phyloP scores from a whole-genome alignment of 805 yeast genomes.

The Nakazawaea laoshanensis region DNA sequence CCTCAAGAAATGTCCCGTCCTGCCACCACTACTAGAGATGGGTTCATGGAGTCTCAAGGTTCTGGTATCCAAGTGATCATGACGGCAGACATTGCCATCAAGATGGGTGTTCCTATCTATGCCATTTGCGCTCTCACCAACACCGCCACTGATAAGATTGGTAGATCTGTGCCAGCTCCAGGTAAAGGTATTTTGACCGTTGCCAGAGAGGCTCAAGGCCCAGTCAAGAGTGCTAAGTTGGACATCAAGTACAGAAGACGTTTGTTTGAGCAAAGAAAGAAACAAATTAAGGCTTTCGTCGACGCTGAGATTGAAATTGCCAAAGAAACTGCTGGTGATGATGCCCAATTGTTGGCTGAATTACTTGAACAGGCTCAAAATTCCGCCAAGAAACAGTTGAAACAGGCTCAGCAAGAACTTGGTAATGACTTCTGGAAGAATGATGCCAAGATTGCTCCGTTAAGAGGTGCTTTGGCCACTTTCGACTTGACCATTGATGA shows the following conservation, averaged over 20 bases:
- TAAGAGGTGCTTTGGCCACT: constrained; percentile 94
- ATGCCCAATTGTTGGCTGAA: constrained; percentile 55
- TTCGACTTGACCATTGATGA: constrained; percentile 92
- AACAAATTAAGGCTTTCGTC: constrained; percentile 77
- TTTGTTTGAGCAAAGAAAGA: constrained; percentile 73
- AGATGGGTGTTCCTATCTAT: constrained; percentile 99
- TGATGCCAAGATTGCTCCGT: constrained; percentile 92
- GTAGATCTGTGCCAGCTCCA: constrained; percentile 99
- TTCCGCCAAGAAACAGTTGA: constrained; percentile 78
- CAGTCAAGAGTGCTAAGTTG: constrained; percentile 72
- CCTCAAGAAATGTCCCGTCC: constrained; percentile 99
- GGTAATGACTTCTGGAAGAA: constrained; percentile 90
- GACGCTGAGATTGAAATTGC: constrained; percentile 69
- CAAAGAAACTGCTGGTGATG: constrained; percentile 58
- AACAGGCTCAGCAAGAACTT: constrained; percentile 86
- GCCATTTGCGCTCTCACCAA: constrained; percentile 92
- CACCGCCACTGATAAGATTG: constrained; percentile 97
- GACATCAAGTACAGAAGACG: constrained; percentile 90
- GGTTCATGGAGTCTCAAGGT: constrained; percentile 99
- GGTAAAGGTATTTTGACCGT: constrained; percentile 99
- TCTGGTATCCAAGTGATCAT: constrained; percentile 95
- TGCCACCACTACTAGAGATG: constrained; percentile 89
- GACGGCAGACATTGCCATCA: constrained; percentile 88
- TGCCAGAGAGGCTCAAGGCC: constrained; percentile 93
- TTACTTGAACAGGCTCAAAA: constrained; percentile 81